Evolutionary conservation across 139 green algal species (phyloP), one percentile per base, ranked within the genome.

Genomic region (Chlamydomonas schloesseri): DNA sequence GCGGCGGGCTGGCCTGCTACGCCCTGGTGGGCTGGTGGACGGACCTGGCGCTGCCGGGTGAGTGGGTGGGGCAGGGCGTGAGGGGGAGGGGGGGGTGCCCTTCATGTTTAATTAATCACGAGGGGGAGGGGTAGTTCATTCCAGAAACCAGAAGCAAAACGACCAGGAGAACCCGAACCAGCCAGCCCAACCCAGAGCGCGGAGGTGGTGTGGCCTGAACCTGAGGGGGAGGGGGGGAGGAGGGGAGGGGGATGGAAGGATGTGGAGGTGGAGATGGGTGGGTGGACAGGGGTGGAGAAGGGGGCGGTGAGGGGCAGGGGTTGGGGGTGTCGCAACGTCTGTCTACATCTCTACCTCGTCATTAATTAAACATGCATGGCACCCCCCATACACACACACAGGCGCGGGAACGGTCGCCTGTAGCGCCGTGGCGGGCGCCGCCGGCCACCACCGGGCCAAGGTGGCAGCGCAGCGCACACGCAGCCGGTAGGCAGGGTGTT

Each of bases 1-100:
- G 62, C 62, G 77, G 77, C 58, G 77, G 77, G 4, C 37, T 73
- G 29, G 77, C 77, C 2, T 83, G 77, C 77, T 83, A 83, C n/a
- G 77, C 77, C 28, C 34, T 83, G 58, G 28, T 73, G 37, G 77
- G 77, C 36, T 73, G 60, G 77, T 83, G 62, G 62, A 64, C 33
- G 20, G 77, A 83, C 77, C 18, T 83, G 64, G 77, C 62, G 28
- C 36, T 83, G 42, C 77, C 77, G n/a, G 77, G 77, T 83, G 77
- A 20, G 77, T 37, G 64, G 64, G 64, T 11, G 34, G 23, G 60
- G 34, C 36, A 60, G 15, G 46, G 47, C 11, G 23, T 37, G 36
- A 5, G 31, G 31, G 67, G 67, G 5, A 2, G 31, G 67, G 3
- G 67, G 3, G 67, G 14, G 67, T n/a, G n/a, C n/a, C n/a, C n/a